Evolutionary conservation across 371 early-diverging fungal species (phyloP).

Genomic region (Mortierella sp.): DNA sequence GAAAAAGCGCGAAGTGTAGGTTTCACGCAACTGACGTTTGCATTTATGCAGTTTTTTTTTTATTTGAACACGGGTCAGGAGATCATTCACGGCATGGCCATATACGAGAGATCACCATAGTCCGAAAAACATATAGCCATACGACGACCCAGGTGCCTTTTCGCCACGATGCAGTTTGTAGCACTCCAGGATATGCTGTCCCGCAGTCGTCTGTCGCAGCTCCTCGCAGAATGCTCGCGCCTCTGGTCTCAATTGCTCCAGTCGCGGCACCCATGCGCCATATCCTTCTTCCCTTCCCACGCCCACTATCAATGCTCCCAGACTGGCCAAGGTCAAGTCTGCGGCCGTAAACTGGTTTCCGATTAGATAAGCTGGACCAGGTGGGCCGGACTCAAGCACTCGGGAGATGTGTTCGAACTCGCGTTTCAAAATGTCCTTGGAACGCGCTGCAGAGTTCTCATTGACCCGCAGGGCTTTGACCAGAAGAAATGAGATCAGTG

Average conservation of each 20-base stretch:
- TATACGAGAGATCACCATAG: no score
- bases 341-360: constrained; percentile 48
- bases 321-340: constrained; percentile 35
- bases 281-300: constrained; percentile 36
- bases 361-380: constrained; percentile 29
- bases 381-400: constrained; percentile 30
- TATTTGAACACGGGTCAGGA: no score
- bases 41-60: no score
- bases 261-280: constrained; percentile 37
- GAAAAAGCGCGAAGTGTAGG: no score
- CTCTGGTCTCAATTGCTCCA: constrained; percentile 17
- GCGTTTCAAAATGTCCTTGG: constrained; percentile 36
- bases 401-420: constrained; percentile 49
- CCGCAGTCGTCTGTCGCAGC: constrained; percentile 39
- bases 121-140: constrained; percentile 36
- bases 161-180: constrained; percentile 41
- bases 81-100: no score
- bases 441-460: constrained; percentile 19
- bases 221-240: constrained; percentile 28
- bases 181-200: constrained; percentile 45
- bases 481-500: constrained; percentile 13
- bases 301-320: constrained; percentile 21
- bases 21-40: no score
- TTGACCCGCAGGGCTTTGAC: constrained; percentile 15
- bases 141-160: constrained; percentile 42